A percentile compares a stretch with the other conserved stretches of the same genome.
These are phyloP conservation scores for Auxenochlorella pyrenoidosa DNA, from an alignment of 139 green algal species.

Conservation along the genomic window DNA sequence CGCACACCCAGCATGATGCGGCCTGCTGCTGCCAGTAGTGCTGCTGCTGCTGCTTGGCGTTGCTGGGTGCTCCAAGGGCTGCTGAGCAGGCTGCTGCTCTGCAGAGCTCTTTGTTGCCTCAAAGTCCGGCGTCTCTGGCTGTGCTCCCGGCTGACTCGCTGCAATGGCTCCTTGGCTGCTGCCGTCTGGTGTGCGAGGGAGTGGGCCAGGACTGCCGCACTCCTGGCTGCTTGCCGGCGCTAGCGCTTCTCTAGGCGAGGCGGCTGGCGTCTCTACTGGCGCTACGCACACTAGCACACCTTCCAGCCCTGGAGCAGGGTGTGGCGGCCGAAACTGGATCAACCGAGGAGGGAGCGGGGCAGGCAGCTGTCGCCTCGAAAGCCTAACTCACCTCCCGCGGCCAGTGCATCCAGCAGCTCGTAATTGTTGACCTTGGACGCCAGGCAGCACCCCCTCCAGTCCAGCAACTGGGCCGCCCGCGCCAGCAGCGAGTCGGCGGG, in stretches of 20 bases:
- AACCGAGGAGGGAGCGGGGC: not conserved
- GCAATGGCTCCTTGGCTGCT: not conserved
- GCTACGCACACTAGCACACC: not conserved
- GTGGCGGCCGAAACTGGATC: not conserved
- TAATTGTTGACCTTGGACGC: not conserved
- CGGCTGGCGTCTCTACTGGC: not conserved
- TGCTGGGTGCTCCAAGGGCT: not conserved
- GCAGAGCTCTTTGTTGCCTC: not conserved
- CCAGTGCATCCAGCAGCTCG: not conserved
- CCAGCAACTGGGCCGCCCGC: not conserved
- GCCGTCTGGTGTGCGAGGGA: not conserved
- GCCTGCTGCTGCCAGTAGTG: not conserved
- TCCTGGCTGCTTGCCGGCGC: not conserved
- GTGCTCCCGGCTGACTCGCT: not conserved
- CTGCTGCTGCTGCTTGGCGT: not conserved
- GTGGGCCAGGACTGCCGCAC: no score
- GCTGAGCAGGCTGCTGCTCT: not conserved
- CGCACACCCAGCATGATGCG: no score
- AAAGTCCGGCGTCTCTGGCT: not conserved
- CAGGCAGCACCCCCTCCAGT: not conserved
- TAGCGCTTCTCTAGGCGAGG: not conserved
- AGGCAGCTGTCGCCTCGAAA: not conserved
- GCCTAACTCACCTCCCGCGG: not conserved
- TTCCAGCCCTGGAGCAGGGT: not conserved
- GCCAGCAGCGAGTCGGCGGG: not conserved